Evolutionary conservation across 345 rosid species (phyloP).

Genomic region (Salix caprea): DNA sequence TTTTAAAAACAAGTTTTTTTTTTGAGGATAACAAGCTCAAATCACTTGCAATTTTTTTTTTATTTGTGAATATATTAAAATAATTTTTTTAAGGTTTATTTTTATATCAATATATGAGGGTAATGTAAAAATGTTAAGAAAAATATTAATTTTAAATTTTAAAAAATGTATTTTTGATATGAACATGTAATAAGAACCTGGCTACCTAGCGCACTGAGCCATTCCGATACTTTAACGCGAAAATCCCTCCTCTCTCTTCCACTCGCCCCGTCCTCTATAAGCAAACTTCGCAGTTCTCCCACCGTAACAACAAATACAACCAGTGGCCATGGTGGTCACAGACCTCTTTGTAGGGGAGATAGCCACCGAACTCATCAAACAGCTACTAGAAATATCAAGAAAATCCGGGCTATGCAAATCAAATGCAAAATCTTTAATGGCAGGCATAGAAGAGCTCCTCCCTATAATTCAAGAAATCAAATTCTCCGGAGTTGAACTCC

Average conservation of each 20-base stretch:
- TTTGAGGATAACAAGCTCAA: too few species aligned
- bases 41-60: too few species aligned
- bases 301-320: not conserved
- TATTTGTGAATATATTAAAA: too few species aligned
- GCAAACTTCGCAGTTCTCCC: too few species aligned
- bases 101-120: too few species aligned
- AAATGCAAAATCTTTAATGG: constrained; percentile 38
- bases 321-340: constrained; percentile 43
- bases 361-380: constrained; percentile 51
- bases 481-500: constrained; percentile 74
- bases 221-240: not conserved
- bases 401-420: constrained; percentile 42
- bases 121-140: too few species aligned
- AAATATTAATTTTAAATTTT: too few species aligned
- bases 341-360: constrained; percentile 72
- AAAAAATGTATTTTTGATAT: too few species aligned
- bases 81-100: too few species aligned
- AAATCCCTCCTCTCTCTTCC: not conserved
- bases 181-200: too few species aligned
- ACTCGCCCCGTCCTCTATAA: not conserved
- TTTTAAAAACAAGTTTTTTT: too few species aligned
- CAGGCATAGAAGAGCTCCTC: constrained; percentile 25
- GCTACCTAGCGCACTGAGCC: too few species aligned
- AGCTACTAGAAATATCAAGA: constrained; percentile 31
- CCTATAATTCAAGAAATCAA: constrained; percentile 65